A percentile compares a stretch with the other conserved stretches of the same genome.
These are phyloP conservation scores for Starmerella kuoi DNA, from an alignment of 805 yeast genomes.

Conservation along the genomic window DNA sequence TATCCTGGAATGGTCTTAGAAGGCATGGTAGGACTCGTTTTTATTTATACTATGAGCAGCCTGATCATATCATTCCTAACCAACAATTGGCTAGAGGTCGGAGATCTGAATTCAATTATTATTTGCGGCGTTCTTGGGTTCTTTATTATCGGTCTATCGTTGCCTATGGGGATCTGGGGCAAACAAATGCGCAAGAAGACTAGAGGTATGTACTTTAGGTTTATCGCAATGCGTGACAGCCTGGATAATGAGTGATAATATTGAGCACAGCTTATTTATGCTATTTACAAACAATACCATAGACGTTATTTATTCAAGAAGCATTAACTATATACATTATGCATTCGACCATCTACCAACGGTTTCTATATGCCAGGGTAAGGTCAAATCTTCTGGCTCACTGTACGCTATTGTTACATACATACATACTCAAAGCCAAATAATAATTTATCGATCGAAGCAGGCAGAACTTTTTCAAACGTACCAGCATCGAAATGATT, in stretches of 20 bases:
- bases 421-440: too few species aligned
- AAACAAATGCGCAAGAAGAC: constrained; percentile 26
- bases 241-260: constrained; percentile 2
- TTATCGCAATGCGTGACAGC: constrained; percentile 22
- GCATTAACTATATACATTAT: too few species aligned
- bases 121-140: constrained; percentile 40
- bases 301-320: too few species aligned
- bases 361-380: too few species aligned
- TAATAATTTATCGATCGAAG: too few species aligned
- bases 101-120: constrained; percentile 43
- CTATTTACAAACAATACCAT: neutral
- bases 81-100: constrained; percentile 45
- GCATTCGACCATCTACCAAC: too few species aligned
- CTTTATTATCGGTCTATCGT: constrained; percentile 36
- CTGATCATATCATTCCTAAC: constrained; percentile 51
- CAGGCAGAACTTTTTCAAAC: too few species aligned
- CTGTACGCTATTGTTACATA: too few species aligned
- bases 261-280: too few species aligned
- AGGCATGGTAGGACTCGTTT: constrained; percentile 43
- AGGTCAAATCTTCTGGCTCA: too few species aligned
- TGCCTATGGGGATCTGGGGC: constrained; percentile 33
- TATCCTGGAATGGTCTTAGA: constrained; percentile 42
- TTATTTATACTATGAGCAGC: constrained; percentile 38
- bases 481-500: too few species aligned
- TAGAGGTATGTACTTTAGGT: constrained; percentile 19